Evolutionary conservation across 169 alveolate genomes (phyloP), one percentile per base, ranked within the genome.

Genomic region (Cyclospora cayetanensis): DNA sequence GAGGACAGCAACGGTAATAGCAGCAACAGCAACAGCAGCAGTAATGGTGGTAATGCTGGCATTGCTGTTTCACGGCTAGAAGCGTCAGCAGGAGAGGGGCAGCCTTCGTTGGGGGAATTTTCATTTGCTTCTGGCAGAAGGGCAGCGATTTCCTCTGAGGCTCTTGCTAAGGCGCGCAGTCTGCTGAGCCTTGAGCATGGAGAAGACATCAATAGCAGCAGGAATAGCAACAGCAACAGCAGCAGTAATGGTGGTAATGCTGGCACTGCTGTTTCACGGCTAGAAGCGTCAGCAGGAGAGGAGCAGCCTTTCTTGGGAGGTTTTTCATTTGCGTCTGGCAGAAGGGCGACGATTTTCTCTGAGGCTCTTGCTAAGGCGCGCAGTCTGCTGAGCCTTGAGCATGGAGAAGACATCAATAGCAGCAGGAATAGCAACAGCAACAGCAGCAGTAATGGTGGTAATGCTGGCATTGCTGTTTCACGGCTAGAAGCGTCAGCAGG

Each of bases 21-120:
- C 72, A 60, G 72, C 72, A 60, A 29, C 72, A 60, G 72, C 72
- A 60, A 29, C 72, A 60, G 29, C 72, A 60, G 72, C 72, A 60
- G 72, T 29, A 60, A n/a, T 29, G n/a, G 72, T 29, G n/a, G 29
- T 29, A 60, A 18, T 29, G n/a, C 35, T 11, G 72, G 20, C 35
- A 4, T 29, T 60, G 55, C 15, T 9, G 55, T 46, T 7, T 7
- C 55, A 46, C 22, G 55, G 15, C 22, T 46, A 9, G 55, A 7
- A 46, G 55, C 55, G 15, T 7, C 55, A 46, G 55, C 55, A 46
- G 55, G 55, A 9, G 55, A 15, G 15, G 55, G 22, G 7, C 55
- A 9, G 7, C 7, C 55, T 46, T 46, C 55, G 15, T 7, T 7
- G 55, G 55, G 7, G 55, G 55, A 15, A 15, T 46, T 46, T 46